Conservation (phyloP, 306 rosid genomes). For the Biancaea sappan region DNA sequence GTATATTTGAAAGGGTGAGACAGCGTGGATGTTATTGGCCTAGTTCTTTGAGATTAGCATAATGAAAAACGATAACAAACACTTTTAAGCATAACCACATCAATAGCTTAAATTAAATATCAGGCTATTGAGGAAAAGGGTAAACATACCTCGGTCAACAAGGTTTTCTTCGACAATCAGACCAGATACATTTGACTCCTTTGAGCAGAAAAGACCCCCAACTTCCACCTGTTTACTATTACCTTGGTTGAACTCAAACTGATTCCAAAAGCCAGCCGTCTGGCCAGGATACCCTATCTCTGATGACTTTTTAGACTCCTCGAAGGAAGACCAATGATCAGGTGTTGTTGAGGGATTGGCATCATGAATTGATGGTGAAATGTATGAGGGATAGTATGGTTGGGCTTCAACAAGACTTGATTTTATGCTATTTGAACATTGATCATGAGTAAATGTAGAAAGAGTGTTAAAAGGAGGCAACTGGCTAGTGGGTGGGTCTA, state of each 20-base stretch:
- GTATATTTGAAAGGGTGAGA: background rate
- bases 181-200: constrained; percentile 32
- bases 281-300: constrained; percentile 40
- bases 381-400: constrained; percentile 52
- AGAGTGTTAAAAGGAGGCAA: constrained; percentile 46
- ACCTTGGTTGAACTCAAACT: constrained; percentile 49
- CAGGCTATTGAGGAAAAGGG: background rate
- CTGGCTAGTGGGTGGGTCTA: constrained; percentile 40
- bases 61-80: background rate
- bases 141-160: constrained; percentile 53
- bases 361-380: constrained; percentile 39
- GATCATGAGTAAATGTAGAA: constrained; percentile 38
- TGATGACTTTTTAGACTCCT: constrained; percentile 35
- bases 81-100: background rate
- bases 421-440: constrained; percentile 33
- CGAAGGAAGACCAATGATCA: constrained; percentile 51
- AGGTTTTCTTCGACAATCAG: constrained; percentile 37
- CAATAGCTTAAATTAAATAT: background rate
- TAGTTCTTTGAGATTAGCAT: background rate
- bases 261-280: constrained; percentile 49
- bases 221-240: constrained; percentile 41
- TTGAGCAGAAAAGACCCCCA: constrained; percentile 48
- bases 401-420: constrained; percentile 50
- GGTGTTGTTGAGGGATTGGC: constrained; percentile 40
- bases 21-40: background rate